Conservation (phyloP, 768 basidiomycete genomes). For the Cystobasidium onofrii region DNA sequence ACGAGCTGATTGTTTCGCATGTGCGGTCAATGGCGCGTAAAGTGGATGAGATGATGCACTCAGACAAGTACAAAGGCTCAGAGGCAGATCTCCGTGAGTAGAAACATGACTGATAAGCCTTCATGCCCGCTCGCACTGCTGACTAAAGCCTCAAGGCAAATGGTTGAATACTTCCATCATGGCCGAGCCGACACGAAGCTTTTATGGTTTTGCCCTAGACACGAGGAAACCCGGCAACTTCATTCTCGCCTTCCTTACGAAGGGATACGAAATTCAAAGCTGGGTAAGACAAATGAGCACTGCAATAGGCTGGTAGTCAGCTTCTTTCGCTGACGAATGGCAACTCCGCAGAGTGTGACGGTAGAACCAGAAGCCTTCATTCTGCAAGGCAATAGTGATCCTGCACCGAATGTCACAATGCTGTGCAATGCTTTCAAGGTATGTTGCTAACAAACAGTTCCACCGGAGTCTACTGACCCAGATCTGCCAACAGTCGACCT, state of each 20-base stretch:
- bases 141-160: constrained; percentile 53
- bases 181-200: constrained; percentile 86
- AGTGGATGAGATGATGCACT: constrained; percentile 86
- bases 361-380: constrained; percentile 79
- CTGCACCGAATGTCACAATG: constrained; percentile 82
- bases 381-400: constrained; percentile 80
- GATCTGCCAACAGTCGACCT: background rate
- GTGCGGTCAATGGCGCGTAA: constrained; percentile 86
- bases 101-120: constrained; percentile 3
- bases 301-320: background rate
- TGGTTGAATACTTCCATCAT: constrained; percentile 82
- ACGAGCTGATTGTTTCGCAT: constrained; percentile 94
- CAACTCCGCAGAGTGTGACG: constrained; percentile 49
- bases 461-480: background rate
- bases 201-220: constrained; percentile 82
- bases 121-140: constrained; percentile 5
- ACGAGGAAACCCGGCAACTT: constrained; percentile 85
- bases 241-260: constrained; percentile 64
- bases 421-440: constrained; percentile 97
- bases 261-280: constrained; percentile 28
- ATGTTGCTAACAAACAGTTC: constrained; percentile 48
- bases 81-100: constrained; percentile 83
- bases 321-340: background rate
- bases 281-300: constrained; percentile 17
- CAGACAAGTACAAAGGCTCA: constrained; percentile 85